Base-by-base conservation (phyloP, 1,139 yeast genomes). In the Casaregolazyma lundiana region DNA sequence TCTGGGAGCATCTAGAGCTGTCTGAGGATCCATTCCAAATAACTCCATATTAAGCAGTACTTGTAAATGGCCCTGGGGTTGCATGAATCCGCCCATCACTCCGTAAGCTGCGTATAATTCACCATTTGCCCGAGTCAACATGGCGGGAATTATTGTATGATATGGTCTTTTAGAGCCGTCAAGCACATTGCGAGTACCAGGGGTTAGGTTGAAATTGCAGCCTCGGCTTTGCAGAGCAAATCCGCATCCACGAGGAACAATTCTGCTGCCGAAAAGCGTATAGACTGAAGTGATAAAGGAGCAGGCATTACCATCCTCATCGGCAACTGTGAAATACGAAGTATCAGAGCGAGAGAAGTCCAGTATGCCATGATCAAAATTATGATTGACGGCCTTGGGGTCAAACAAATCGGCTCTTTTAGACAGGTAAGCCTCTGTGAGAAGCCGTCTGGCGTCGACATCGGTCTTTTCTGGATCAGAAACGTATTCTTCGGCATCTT, bases 61-160 rank as follows among this genome's bases (percentile, higher is more conserved):
- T 59, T 85, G 92, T 2, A 86, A 81, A 56, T 86, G 95, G 1
- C 92, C 90, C 54, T 84, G 88, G 2, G 95, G 95, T 62, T 86
- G 95, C 70, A 83, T 85, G 67, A 80, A 86, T 24, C 92, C 95
- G 18, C 95, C 95, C 90, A 85, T 86, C 55, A 84, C 86, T 29
- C 95, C 95, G 58, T 77, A 84, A 2, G 84, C 70, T 0, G 90
- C 90, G 60, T 74, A 82, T 21, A 86, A 66, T 5, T 69, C 70
- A 35, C 69, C 71, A 20, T 54, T 57, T 3, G 69, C 69, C 9
- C 63, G 58, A 5, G 86, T 80, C 30, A 85, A 77, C 81, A 85
- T 76, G 0, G 89, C 88, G 0, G 95, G 95, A 49, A 86, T 85
- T 52, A 86, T 86, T 0, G 95, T 86, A 59, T 86, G 95, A 64